Percentiles rank a stretch among this genome's conserved stretches.
Conservation (phyloP, 2,329 filamentous ascomycete genomes). For the Gaeumannomyces tritici region DNA sequence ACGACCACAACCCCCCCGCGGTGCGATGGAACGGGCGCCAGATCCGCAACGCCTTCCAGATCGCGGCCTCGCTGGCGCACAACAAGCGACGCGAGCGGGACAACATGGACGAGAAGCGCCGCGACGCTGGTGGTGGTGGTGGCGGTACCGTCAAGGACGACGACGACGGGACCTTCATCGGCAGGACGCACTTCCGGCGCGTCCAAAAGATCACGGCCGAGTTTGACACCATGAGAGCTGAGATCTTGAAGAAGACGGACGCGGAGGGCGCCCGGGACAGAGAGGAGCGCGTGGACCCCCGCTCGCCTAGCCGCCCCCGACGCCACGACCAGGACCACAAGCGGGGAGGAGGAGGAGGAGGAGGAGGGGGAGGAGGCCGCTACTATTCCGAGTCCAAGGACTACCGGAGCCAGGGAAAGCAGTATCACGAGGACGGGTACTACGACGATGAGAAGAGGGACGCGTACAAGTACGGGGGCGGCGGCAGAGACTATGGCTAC, state of each 20-base stretch:
- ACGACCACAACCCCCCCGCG: not conserved
- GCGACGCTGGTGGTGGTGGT: too few relatives aligned
- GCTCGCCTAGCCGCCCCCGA: too few relatives aligned
- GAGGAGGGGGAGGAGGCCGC: too few relatives aligned
- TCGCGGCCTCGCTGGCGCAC: slow-evolving; percentile 9
- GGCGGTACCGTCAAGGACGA: too few relatives aligned
- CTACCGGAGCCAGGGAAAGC: too few relatives aligned
- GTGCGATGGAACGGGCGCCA: slow-evolving; percentile 18
- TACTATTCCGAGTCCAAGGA: too few relatives aligned
- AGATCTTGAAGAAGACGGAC: not conserved
- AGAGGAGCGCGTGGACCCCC: not conserved
- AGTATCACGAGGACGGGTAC: too few relatives aligned
- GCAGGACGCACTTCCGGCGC: not conserved
- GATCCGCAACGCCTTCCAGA: slow-evolving; percentile 27
- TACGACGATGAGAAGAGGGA: too few relatives aligned
- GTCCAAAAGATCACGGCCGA: not conserved
- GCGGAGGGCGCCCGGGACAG: not conserved
- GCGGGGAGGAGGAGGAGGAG: too few relatives aligned
- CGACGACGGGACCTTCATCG: not conserved
- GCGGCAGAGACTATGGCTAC: too few relatives aligned
- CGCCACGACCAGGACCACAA: too few relatives aligned
- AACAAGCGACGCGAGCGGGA: not conserved
- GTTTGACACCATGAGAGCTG: not conserved
- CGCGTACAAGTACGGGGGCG: too few relatives aligned
- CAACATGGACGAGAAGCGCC: not conserved